These are phyloP conservation scores for Penicillium sp. DNA, from an alignment of 2,329 filamentous ascomycete genomes.

Conservation along the genomic window DNA sequence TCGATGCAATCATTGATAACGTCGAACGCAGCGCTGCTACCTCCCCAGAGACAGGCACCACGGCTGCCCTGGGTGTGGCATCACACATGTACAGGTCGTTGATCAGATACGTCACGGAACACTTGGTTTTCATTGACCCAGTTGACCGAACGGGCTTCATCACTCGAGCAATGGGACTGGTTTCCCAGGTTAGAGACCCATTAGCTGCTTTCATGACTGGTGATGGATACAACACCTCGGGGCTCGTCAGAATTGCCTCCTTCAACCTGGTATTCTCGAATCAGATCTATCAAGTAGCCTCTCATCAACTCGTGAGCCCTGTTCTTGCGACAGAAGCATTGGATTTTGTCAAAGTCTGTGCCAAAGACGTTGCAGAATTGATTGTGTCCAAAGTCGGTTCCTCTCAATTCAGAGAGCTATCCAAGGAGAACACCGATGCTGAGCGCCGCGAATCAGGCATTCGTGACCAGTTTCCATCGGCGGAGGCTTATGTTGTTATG, in stretches of 20 bases:
- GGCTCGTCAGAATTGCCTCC: conserved; percentile 25
- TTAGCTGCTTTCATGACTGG: conserved; percentile 21
- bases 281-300: conserved; percentile 38
- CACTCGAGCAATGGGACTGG: conserved; percentile 32
- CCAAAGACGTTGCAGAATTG: conserved; percentile 36
- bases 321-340: conserved; percentile 25
- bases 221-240: conserved; percentile 16
- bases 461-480: conserved; percentile 40
- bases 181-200: conserved; percentile 41
- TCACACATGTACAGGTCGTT: conserved; percentile 40
- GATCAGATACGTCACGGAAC: conserved; percentile 48
- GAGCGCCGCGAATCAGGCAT: conserved; percentile 49
- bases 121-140: conserved; percentile 52
- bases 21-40: conserved; percentile 15
- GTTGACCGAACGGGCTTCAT: conserved; percentile 52
- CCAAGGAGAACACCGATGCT: conserved; percentile 45
- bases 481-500: conserved; percentile 49
- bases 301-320: conserved; percentile 30
- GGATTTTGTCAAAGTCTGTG: conserved; percentile 33
- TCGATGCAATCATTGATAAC: conserved; percentile 32
- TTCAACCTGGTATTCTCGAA: conserved; percentile 39
- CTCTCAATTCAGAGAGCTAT: conserved; percentile 40
- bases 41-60: not conserved
- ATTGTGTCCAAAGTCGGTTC: conserved; percentile 35
- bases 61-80: conserved; percentile 13